Percentiles rank a stretch among this genome's conserved stretches.
phyloP scores from a whole-genome alignment of 257 asterid genomes.

The Solanum pinnatisectum region DNA sequence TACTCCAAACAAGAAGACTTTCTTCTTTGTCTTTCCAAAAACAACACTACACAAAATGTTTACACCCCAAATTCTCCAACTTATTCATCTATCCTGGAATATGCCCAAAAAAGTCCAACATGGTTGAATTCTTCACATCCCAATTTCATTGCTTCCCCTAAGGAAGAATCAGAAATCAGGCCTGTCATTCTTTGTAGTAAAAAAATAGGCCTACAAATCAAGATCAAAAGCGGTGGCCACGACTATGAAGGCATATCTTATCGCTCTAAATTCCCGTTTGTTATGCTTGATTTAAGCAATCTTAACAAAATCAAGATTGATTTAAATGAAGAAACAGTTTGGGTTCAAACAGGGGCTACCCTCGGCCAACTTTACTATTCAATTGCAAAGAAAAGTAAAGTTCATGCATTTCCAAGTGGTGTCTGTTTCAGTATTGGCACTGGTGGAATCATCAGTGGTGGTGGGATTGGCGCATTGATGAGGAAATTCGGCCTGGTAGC shows the following conservation, averaged over 20 bases:
- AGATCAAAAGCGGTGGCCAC: not conserved
- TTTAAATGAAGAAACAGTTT: not conserved
- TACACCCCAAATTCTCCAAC: not conserved
- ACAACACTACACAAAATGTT: not conserved
- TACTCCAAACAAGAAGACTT: not conserved
- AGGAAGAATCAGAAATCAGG: not conserved
- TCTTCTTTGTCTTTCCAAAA: not conserved
- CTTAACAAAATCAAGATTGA: not conserved
- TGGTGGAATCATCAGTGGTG: conserved; percentile 5
- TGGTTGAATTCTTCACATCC: not conserved
- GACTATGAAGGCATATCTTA: not conserved
- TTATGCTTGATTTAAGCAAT: not conserved
- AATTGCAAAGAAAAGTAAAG: not conserved
- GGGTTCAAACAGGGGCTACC: conserved; percentile 9
- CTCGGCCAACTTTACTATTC: conserved; percentile 5
- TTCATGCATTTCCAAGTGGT: conserved; percentile 5
- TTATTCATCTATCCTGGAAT: not conserved
- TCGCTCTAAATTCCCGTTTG: not conserved
- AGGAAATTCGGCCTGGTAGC: not conserved
- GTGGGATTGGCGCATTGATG: not conserved
- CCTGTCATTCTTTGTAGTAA: not conserved
- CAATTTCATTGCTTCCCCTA: not conserved
- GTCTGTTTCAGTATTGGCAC: conserved; percentile 3
- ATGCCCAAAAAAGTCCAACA: not conserved
- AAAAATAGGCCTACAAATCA: not conserved